Conservation (phyloP, 2,329 filamentous ascomycete genomes). For the Curvularia eragrostidis region DNA sequence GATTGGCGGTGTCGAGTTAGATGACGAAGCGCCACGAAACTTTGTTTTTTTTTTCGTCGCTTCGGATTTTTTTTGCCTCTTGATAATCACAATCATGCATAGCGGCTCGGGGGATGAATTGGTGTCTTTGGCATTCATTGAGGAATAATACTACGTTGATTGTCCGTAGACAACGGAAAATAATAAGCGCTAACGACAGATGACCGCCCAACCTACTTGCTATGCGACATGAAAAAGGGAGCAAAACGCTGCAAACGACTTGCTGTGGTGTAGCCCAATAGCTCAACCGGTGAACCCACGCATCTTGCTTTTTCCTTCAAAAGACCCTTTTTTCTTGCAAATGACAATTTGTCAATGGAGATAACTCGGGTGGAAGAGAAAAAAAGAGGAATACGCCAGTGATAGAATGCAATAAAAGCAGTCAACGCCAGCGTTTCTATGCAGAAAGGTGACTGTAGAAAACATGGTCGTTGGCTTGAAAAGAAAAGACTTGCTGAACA, state of each 20-base stretch:
- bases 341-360: not conserved
- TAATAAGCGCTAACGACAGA: constrained; percentile 2
- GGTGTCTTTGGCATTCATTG: not conserved
- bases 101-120: not conserved
- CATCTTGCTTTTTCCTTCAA: not conserved
- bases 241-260: not conserved
- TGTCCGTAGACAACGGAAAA: not conserved
- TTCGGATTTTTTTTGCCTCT: too few species aligned
- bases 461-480: not conserved
- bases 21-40: not conserved
- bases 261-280: not conserved
- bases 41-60: not conserved
- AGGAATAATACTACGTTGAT: not conserved
- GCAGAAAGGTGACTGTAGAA: not conserved
- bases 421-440: not conserved
- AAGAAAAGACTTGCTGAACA: not conserved
- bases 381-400: constrained; percentile 3
- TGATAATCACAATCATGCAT: not conserved
- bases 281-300: not conserved
- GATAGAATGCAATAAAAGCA: not conserved
- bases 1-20: not conserved
- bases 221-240: constrained; percentile 23
- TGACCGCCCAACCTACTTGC: constrained; percentile 10
- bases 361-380: constrained; percentile 12
- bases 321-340: not conserved